These are phyloP conservation scores for Candida incommunis DNA, from an alignment of 805 yeast species.

Conservation along the genomic window DNA sequence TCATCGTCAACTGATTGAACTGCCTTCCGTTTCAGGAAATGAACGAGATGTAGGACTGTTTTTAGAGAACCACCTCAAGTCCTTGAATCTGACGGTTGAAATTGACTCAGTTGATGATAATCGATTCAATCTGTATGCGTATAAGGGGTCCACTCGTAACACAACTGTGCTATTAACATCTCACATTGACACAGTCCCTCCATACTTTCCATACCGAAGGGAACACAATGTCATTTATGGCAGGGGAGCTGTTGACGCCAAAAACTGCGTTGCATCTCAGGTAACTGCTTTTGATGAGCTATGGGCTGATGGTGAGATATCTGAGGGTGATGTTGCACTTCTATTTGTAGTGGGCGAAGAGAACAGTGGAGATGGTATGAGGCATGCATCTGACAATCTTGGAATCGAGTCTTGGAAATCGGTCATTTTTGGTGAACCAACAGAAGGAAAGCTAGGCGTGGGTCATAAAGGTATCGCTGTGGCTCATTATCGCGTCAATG, in stretches of 20 bases:
- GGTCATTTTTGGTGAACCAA: conserved; percentile 65
- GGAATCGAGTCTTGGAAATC: conserved; percentile 36
- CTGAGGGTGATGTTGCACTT: conserved; percentile 42
- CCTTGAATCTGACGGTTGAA: conserved; percentile 40
- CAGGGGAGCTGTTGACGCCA: conserved; percentile 63
- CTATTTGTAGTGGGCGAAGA: conserved; percentile 72
- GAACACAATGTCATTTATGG: conserved; percentile 57
- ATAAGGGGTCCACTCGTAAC: conserved; percentile 29
- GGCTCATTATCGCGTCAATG: conserved; percentile 32
- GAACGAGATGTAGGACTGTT: conserved; percentile 27
- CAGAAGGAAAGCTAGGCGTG: conserved; percentile 50
- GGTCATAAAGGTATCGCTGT: conserved; percentile 53
- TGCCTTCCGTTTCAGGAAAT: conserved; percentile 23
- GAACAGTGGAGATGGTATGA: conserved; percentile 52
- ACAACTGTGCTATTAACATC: conserved; percentile 42
- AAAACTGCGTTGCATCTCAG: conserved; percentile 42
- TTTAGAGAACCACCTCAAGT: conserved; percentile 26
- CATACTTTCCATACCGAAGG: conserved; percentile 44
- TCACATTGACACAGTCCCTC: conserved; percentile 65
- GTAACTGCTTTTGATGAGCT: conserved; percentile 50
- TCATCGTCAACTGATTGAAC: conserved; percentile 24
- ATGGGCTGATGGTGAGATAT: conserved; percentile 33
- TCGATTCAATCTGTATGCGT: conserved; percentile 45
- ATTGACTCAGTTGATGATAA: conserved; percentile 21
- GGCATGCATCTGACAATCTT: conserved; percentile 25